Evolutionary conservation across 352 stramenopile species (phyloP).

Genomic region (Phytophthora pluvialis): DNA sequence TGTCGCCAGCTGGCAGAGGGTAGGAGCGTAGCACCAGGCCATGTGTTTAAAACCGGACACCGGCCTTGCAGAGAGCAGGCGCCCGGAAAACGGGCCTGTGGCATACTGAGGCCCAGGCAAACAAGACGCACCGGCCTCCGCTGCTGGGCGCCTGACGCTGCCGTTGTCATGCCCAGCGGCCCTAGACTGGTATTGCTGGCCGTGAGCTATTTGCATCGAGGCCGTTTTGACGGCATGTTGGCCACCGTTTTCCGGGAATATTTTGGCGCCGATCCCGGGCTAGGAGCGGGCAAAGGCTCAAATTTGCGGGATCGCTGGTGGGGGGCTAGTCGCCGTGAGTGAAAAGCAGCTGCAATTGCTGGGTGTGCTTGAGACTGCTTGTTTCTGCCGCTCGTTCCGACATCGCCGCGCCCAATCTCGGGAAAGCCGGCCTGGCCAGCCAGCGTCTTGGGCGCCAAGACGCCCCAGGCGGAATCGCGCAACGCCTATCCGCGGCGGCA

Average conservation of each 20-base stretch:
- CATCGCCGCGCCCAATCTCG: background rate
- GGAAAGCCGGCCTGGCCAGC: background rate
- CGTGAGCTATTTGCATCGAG: background rate
- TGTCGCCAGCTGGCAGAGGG: conserved; percentile 14
- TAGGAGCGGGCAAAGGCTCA: conserved; percentile 11
- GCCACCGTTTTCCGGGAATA: conserved; percentile 13
- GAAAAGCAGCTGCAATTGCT: conserved; percentile 34
- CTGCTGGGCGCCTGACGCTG: background rate
- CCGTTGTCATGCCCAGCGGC: background rate
- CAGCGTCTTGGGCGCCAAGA: background rate
- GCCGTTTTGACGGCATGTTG: conserved; percentile 4
- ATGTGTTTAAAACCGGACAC: too few species aligned
- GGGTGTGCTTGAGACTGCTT: conserved; percentile 28
- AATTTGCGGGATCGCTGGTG: conserved; percentile 6
- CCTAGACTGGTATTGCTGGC: background rate
- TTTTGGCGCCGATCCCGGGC: conserved; percentile 27
- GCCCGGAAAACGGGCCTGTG: background rate
- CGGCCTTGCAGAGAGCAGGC: background rate
- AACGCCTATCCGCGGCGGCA: conserved; percentile 6
- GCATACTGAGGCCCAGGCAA: conserved; percentile 9
- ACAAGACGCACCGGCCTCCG: background rate
- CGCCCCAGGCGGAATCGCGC: conserved; percentile 15
- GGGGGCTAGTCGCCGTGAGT: background rate
- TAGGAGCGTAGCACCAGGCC: too few species aligned
- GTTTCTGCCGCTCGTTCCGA: conserved; percentile 35